Evolutionary conservation across 345 rosid genomes (phyloP).

Genomic region (Rubroshorea leprosula): DNA sequence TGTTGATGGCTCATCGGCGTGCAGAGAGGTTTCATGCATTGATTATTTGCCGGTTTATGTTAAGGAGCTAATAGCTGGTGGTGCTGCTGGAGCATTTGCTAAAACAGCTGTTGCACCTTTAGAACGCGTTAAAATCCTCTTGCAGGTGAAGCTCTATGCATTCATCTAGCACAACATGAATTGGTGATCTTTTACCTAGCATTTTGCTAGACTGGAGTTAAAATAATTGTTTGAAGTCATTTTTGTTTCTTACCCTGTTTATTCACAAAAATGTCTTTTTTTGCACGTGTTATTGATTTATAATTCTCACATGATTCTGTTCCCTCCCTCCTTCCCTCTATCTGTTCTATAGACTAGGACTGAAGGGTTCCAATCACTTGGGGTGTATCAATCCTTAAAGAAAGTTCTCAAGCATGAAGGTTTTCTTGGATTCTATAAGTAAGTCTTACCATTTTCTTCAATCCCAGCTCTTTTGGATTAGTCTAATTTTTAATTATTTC

Average conservation of each 20-base stretch:
- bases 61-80: slow-evolving; percentile 89
- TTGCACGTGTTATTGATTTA: not conserved
- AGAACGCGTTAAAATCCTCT: slow-evolving; percentile 77
- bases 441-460: slow-evolving; percentile 20
- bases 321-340: too few relatives aligned
- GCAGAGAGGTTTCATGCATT: slow-evolving; percentile 29
- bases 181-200: too few relatives aligned
- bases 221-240: not conserved
- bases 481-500: slow-evolving; percentile 15
- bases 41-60: slow-evolving; percentile 76
- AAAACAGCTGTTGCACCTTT: slow-evolving; percentile 93
- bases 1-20: slow-evolving; percentile 49
- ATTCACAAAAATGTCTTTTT: too few relatives aligned
- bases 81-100: slow-evolving; percentile 90
- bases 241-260: not conserved
- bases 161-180: too few relatives aligned
- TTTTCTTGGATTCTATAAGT: slow-evolving; percentile 81
- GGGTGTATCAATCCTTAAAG: slow-evolving; percentile 63
- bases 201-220: too few relatives aligned
- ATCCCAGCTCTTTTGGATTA: not conserved
- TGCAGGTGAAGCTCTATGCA: slow-evolving; percentile 52
- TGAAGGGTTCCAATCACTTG: slow-evolving; percentile 68
- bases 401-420: slow-evolving; percentile 82
- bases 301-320: not conserved
- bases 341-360: slow-evolving; percentile 78